Evolutionary conservation across 148 eudicot genomes (phyloP).

Genomic region (Agrostemma githago): DNA sequence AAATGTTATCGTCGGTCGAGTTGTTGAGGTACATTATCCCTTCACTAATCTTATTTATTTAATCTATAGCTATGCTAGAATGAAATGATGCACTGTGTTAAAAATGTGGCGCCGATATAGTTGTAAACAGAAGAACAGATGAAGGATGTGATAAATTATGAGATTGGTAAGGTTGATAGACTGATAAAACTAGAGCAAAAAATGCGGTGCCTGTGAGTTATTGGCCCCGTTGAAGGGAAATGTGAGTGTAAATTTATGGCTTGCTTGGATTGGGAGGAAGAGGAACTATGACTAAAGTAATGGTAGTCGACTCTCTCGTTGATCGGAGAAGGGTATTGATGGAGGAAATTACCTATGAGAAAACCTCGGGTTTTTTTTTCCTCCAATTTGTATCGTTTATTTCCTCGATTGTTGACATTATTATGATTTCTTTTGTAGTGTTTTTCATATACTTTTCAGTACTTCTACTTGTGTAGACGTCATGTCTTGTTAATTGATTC

Average conservation of each 20-base stretch:
- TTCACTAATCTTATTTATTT: neutral
- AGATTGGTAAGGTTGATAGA: neutral
- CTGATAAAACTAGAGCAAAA: neutral
- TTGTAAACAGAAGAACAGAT: neutral
- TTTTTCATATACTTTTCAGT: neutral
- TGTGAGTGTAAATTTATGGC: too few relatives aligned
- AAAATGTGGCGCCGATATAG: neutral
- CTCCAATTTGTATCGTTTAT: too few relatives aligned
- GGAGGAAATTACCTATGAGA: too few relatives aligned
- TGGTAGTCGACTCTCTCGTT: too few relatives aligned
- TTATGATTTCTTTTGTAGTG: neutral
- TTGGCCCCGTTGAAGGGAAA: too few relatives aligned
- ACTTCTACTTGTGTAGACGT: neutral
- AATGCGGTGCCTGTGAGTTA: neutral
- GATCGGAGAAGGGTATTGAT: too few relatives aligned
- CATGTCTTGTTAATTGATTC: neutral
- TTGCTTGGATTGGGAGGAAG: too few relatives aligned
- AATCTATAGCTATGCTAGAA: too few relatives aligned
- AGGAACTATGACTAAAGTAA: too few relatives aligned
- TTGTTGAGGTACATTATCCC: conserved; percentile 57
- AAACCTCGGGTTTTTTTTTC: too few relatives aligned
- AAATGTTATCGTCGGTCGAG: conserved; percentile 80
- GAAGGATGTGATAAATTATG: too few relatives aligned
- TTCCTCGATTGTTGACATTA: neutral
- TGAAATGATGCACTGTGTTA: neutral